These are phyloP conservation scores for Trichoderma brevicompactum DNA, from an alignment of 2,329 filamentous ascomycete species.

Conservation along the genomic window DNA sequence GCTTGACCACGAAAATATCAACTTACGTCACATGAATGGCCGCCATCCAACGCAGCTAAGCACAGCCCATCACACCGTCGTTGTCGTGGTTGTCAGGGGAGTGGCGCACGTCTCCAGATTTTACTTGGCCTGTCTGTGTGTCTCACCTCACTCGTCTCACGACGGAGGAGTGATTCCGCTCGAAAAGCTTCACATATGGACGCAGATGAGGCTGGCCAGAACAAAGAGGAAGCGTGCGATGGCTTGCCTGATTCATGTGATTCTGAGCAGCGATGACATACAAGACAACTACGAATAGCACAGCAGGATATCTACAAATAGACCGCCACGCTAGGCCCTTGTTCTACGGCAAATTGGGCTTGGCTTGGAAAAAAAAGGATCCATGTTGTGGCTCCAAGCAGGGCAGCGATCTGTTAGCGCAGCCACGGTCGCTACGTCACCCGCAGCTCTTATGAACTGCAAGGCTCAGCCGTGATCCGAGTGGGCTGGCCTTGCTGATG, in stretches of 20 bases:
- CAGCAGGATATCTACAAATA: neutral
- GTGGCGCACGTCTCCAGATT: constrained; percentile 17
- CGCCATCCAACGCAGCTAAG: constrained; percentile 10
- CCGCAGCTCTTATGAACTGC: constrained; percentile 17
- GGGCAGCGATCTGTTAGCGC: constrained; percentile 18
- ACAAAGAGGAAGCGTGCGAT: neutral
- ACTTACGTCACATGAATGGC: constrained; percentile 21
- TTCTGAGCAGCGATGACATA: neutral
- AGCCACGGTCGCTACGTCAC: constrained; percentile 31
- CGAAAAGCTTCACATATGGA: neutral
- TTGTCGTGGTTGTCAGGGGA: constrained; percentile 7
- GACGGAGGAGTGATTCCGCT: neutral
- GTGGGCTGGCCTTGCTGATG: constrained; percentile 4
- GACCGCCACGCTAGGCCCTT: constrained; percentile 5
- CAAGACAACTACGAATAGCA: neutral
- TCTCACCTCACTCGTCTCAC: constrained; percentile 19
- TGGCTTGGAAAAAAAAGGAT: constrained; percentile 1
- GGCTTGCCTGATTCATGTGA: neutral
- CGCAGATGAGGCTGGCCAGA: neutral
- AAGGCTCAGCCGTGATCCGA: constrained; percentile 27
- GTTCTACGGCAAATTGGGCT: constrained; percentile 9
- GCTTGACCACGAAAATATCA: constrained; percentile 14
- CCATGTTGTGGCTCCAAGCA: constrained; percentile 25
- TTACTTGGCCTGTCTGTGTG: neutral
- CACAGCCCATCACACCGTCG: constrained; percentile 24